Evolutionary conservation across 2,329 filamentous ascomycete genomes (phyloP).

Genomic region (Trichophyton schoenleinii): DNA sequence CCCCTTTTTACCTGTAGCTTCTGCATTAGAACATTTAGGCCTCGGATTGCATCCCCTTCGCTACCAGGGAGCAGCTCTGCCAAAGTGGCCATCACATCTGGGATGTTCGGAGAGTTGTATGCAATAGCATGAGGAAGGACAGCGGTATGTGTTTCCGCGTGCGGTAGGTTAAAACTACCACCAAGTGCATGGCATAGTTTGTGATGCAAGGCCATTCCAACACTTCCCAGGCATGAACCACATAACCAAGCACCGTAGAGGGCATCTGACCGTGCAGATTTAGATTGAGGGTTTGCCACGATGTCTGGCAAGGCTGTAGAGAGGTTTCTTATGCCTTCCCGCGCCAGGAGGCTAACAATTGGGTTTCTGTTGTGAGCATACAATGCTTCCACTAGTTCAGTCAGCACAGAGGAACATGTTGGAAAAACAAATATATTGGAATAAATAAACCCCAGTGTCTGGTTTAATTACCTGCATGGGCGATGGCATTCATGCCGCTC

Average conservation of each 20-base stretch:
- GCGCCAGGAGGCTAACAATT: conserved; percentile 45
- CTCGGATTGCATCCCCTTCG: conserved; percentile 46
- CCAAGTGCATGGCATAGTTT: conserved; percentile 56
- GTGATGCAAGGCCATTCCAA: conserved; percentile 53
- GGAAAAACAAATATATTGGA: neutral
- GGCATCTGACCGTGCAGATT: conserved; percentile 39
- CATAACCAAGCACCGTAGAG: conserved; percentile 55
- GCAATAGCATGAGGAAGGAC: conserved; percentile 51
- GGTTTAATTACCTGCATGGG: conserved; percentile 40
- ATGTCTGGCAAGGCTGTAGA: conserved; percentile 43
- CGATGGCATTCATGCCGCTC: conserved; percentile 54
- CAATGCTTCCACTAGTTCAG: conserved; percentile 43
- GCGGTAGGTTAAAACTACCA: conserved; percentile 51
- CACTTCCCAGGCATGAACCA: conserved; percentile 46
- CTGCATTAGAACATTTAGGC: conserved; percentile 44
- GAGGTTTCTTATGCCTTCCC: conserved; percentile 45
- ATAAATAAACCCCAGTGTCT: neutral
- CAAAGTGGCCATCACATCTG: conserved; percentile 41
- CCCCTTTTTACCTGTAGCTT: conserved; percentile 43
- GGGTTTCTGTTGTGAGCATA: conserved; percentile 52
- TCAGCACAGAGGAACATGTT: neutral
- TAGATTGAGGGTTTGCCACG: conserved; percentile 33
- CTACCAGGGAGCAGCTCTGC: conserved; percentile 44
- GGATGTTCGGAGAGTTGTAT: conserved; percentile 47
- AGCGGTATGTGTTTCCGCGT: conserved; percentile 53